A percentile compares a stretch with the other conserved stretches of the same genome.
phyloP scores from a whole-genome alignment of 257 asterid species.

The Pogostemon cablin region DNA sequence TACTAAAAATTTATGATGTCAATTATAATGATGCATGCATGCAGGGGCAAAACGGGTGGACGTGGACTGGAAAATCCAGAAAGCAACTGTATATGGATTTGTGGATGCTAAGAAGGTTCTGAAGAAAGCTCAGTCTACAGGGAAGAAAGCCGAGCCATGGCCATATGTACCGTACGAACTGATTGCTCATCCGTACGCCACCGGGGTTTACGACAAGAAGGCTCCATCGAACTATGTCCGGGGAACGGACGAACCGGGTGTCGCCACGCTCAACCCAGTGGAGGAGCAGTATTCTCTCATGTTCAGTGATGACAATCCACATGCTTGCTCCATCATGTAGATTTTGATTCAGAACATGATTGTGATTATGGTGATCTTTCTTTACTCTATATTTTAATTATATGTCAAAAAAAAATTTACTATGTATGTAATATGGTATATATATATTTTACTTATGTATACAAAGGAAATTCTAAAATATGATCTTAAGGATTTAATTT shows the following conservation, averaged over 20 bases:
- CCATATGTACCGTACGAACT: constrained; percentile 74
- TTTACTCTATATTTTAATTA: neutral
- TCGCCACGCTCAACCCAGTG: constrained; percentile 67
- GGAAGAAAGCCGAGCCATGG: constrained; percentile 78
- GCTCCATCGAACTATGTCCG: constrained; percentile 81
- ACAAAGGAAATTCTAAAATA: too few species aligned
- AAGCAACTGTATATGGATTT: constrained; percentile 77
- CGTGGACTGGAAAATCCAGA: constrained; percentile 79
- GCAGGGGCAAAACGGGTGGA: constrained; percentile 81
- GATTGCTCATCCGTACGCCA: constrained; percentile 80
- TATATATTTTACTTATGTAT: neutral
- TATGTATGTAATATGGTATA: neutral
- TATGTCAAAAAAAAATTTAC: neutral
- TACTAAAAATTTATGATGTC: neutral
- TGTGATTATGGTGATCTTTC: neutral
- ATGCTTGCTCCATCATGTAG: constrained; percentile 82
- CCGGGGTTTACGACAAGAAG: constrained; percentile 87
- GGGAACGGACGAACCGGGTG: constrained; percentile 65
- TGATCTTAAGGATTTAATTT: too few species aligned
- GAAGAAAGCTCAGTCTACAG: constrained; percentile 64
- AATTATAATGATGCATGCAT: neutral
- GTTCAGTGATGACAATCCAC: constrained; percentile 88
- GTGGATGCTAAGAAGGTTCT: constrained; percentile 81
- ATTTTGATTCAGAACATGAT: neutral
- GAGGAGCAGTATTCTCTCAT: constrained; percentile 74